Conservation (phyloP, 129 eudicot species). For the Saussurea involucrata region DNA sequence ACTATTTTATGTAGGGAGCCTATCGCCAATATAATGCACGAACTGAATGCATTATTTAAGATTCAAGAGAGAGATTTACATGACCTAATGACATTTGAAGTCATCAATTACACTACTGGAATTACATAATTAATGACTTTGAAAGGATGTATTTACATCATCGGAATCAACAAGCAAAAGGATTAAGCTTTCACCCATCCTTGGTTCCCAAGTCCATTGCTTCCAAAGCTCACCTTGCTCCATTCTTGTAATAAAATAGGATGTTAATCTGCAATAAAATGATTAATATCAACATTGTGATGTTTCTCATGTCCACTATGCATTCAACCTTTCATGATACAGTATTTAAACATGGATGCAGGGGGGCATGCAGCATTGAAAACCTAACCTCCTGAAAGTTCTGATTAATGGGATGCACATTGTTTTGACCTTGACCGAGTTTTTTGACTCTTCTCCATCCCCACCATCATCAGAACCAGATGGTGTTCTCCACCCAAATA, state of each 20-base stretch:
- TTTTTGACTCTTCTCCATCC: slow-evolving; percentile 57
- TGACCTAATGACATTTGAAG: background rate
- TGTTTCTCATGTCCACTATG: background rate
- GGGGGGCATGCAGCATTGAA: background rate
- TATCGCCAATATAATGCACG: slow-evolving; percentile 3
- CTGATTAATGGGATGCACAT: slow-evolving; percentile 66
- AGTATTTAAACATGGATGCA: slow-evolving; percentile 1
- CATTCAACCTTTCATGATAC: background rate
- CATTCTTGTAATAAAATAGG: slow-evolving; percentile 56
- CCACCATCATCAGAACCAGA: slow-evolving; percentile 92
- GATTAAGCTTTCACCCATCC: slow-evolving; percentile 84
- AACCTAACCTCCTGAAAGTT: slow-evolving; percentile 68
- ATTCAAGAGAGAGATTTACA: slow-evolving; percentile 3
- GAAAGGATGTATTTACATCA: slow-evolving; percentile 56
- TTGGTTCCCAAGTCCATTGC: slow-evolving; percentile 96
- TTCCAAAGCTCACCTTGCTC: slow-evolving; percentile 69
- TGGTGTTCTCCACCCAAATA: slow-evolving; percentile 89
- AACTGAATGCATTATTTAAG: background rate
- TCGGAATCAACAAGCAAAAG: slow-evolving; percentile 91
- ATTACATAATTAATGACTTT: slow-evolving; percentile 15
- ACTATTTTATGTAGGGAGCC: slow-evolving; percentile 24
- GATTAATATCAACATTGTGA: background rate
- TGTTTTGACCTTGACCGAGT: slow-evolving; percentile 64
- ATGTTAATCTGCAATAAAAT: slow-evolving; percentile 53
- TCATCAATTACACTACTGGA: background rate